Evolutionary conservation across 208 protist genomes (phyloP), one percentile per base, ranked within the genome.

Genomic region (Leptomonas seymouri): DNA sequence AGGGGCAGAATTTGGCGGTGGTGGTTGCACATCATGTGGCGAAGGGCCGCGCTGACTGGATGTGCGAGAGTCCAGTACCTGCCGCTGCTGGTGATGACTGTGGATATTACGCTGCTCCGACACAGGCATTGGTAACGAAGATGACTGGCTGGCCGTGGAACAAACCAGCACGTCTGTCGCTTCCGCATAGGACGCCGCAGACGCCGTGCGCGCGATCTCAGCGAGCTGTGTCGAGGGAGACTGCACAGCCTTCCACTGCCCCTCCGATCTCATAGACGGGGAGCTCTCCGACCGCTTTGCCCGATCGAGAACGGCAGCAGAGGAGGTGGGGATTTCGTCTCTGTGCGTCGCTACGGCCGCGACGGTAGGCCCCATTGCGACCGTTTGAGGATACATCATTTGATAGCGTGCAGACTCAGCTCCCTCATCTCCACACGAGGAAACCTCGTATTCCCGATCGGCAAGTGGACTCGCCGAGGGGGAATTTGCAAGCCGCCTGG

Each of bases 401-500:
- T 39, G 34, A 39, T 39, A 3, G n/a, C n/a, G n/a, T n/a, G 34
- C 34, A 39, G 34, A 9, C 34, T 39, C 34, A 39, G 7, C 34
- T 39, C 34, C 9, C 7, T 39, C 7, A 39, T n/a, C n/a, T n/a
- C n/a, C n/a, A n/a, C n/a, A n/a, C n/a, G 34, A 39, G 7, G 3
- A 3, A 3, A 9, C 44, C 2, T 65, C 59, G 59, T 41, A 14
- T 0, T 58, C 39, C 11, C 64, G 18, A 21, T 69, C 53, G n/a
- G 44, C 64, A 41, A 50, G 51, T 8, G 56, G 9, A 15, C 30
- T 70, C 11, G 31, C 34, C 16, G 48, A 49, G 11, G 27, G 57
- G 31, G 62, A 62, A 11, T 67, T 49, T 0, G 45, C 21, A 41
- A 61, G 34, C 56, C 31, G 71, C 31, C 76, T 66, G n/a, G 27